Evolutionary conservation across 2,329 filamentous ascomycete genomes (phyloP).

Genomic region (Knufia petricola): DNA sequence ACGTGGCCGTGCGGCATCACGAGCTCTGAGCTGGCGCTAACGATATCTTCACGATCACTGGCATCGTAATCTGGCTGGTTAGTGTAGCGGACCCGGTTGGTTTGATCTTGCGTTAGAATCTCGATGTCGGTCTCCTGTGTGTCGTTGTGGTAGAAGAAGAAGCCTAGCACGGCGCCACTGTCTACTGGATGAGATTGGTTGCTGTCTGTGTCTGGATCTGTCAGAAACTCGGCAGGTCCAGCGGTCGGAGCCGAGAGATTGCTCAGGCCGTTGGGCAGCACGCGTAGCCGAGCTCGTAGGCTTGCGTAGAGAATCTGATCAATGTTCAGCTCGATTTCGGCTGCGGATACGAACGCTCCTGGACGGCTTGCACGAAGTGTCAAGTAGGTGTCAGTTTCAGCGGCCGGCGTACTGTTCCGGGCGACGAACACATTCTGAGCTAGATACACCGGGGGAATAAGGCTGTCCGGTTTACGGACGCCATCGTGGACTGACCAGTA

Average conservation of each 20-base stretch:
- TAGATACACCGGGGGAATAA: conserved; percentile 36
- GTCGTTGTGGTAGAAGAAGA: conserved; percentile 42
- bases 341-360: conserved; percentile 36
- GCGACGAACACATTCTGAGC: conserved; percentile 39
- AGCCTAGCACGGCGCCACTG: conserved; percentile 40
- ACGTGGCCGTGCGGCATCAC: conserved; percentile 24
- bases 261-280: conserved; percentile 25
- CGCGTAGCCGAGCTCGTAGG: conserved; percentile 38
- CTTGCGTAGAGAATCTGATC: conserved; percentile 40
- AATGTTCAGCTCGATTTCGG: conserved; percentile 39
- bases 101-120: conserved; percentile 41
- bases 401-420: too few relatives aligned
- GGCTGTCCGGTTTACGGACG: conserved; percentile 30
- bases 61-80: conserved; percentile 36
- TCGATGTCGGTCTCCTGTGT: conserved; percentile 45
- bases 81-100: conserved; percentile 33
- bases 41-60: conserved; percentile 26
- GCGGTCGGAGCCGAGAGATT: conserved; percentile 5
- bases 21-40: conserved; percentile 26
- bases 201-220: not conserved
- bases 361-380: conserved; percentile 39
- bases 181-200: conserved; percentile 25
- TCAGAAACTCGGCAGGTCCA: too few relatives aligned
- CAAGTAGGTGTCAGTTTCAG: conserved; percentile 33
- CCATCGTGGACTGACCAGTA: conserved; percentile 39